phyloP scores from a whole-genome alignment of 192 early-diverging fungal species.

The Coemansia sp. region DNA sequence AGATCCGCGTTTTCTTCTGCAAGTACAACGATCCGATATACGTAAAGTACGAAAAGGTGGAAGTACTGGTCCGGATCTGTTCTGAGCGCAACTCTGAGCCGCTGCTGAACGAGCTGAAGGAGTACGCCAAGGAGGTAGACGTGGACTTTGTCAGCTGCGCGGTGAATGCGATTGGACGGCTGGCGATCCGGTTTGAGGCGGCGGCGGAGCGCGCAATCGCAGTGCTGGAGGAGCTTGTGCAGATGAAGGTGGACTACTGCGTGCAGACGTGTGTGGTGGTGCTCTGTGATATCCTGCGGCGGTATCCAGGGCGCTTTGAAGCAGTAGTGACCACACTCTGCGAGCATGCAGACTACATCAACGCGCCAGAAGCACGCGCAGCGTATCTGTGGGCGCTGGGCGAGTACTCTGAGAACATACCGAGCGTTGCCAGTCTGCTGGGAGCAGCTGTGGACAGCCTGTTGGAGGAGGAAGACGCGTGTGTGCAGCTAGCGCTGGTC shows the following conservation, averaged over 20 bases:
- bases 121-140: constrained; percentile 97
- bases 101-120: constrained; percentile 89
- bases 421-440: constrained; percentile 79
- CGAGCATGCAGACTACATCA: constrained; percentile 83
- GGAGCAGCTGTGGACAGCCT: constrained; percentile 80
- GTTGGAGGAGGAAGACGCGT: constrained; percentile 72
- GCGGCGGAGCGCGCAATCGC: constrained; percentile 84
- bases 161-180: constrained; percentile 86
- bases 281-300: constrained; percentile 93
- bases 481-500: constrained; percentile 91
- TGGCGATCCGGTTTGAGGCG: constrained; percentile 87
- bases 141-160: constrained; percentile 93
- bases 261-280: constrained; percentile 92
- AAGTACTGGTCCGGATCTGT: constrained; percentile 88
- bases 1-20: constrained; percentile 96
- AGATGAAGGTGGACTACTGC: constrained; percentile 84
- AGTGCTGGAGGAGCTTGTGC: constrained; percentile 87
- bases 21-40: constrained; percentile 99
- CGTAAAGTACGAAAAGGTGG: constrained; percentile 94
- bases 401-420: constrained; percentile 89
- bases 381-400: constrained; percentile 96
- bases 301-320: constrained; percentile 87
- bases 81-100: constrained; percentile 87
- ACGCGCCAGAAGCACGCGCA: constrained; percentile 90
- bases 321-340: constrained; percentile 84